These are phyloP conservation scores for Aspergillus homomorphus DNA, from an alignment of 495 filamentous ascomycete genomes.

Conservation along the genomic window DNA sequence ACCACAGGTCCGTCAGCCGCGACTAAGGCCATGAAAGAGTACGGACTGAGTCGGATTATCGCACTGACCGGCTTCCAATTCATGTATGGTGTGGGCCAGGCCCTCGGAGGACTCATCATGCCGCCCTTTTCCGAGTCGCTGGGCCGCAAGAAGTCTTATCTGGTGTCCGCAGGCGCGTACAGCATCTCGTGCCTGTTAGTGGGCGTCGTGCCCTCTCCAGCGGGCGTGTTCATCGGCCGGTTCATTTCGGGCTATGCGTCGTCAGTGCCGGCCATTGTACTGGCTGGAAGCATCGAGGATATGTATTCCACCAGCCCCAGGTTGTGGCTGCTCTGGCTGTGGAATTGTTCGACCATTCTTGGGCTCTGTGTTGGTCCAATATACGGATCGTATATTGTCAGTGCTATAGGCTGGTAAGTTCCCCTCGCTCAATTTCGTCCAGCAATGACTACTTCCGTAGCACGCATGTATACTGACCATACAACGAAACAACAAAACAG, in stretches of 20 bases:
- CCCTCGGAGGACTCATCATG: slow-evolving; percentile 44
- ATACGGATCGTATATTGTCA: slow-evolving; percentile 35
- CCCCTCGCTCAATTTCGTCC: background rate
- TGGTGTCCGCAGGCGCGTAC: slow-evolving; percentile 37
- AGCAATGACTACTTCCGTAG: background rate
- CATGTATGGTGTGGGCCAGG: slow-evolving; percentile 48
- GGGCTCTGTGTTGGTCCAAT: slow-evolving; percentile 43
- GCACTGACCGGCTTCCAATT: background rate
- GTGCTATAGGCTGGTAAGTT: slow-evolving; percentile 28
- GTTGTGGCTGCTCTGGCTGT: slow-evolving; percentile 45
- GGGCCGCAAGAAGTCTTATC: slow-evolving; percentile 46
- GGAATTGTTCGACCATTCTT: slow-evolving; percentile 36
- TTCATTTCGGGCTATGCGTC: slow-evolving; percentile 43
- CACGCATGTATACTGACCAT: too few relatives aligned
- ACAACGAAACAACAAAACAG: too few relatives aligned
- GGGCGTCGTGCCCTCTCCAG: slow-evolving; percentile 29
- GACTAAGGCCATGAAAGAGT: slow-evolving; percentile 27
- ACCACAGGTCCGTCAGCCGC: slow-evolving; percentile 36
- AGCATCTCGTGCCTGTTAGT: slow-evolving; percentile 40
- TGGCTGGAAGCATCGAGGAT: slow-evolving; percentile 50
- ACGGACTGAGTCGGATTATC: slow-evolving; percentile 20
- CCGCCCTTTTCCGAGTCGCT: slow-evolving; percentile 50
- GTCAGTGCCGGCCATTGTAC: slow-evolving; percentile 44
- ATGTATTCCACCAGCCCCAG: slow-evolving; percentile 40
- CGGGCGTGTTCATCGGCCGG: slow-evolving; percentile 35